phyloP scores from a whole-genome alignment of 73 alveolate species.

The Uronychia setigera region DNA sequence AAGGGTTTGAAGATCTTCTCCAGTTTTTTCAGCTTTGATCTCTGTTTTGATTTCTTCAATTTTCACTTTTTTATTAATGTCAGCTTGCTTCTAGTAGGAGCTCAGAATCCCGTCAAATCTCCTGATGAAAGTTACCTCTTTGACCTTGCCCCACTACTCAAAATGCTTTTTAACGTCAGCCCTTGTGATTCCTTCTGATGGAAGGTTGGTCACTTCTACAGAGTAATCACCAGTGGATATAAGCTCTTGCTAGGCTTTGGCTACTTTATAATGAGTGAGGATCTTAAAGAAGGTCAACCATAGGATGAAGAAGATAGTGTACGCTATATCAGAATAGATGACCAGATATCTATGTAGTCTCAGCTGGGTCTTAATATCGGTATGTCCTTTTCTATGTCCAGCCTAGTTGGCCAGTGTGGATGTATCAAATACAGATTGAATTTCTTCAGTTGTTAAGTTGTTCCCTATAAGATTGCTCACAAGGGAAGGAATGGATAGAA shows the following conservation, averaged over 20 bases:
- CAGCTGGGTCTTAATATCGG: background rate
- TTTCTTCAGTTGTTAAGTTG: background rate
- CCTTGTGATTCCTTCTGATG: background rate
- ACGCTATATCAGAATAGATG: slow-evolving; percentile 1
- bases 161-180: background rate
- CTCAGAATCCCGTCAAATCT: background rate
- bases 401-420: slow-evolving; percentile 29
- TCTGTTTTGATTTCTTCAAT: background rate
- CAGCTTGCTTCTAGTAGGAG: background rate
- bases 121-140: background rate
- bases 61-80: background rate
- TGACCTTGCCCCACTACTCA: background rate
- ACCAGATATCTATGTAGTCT: background rate
- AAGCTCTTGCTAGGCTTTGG: background rate
- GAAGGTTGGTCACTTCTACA: background rate
- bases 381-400: background rate
- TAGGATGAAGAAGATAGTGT: background rate
- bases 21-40: background rate
- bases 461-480: background rate
- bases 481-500: background rate
- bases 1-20: background rate
- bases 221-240: background rate
- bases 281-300: background rate
- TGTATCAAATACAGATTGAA: background rate
- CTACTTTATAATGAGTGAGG: background rate